Conservation (phyloP, 805 yeast species). For the Dipodascus albidus region DNA sequence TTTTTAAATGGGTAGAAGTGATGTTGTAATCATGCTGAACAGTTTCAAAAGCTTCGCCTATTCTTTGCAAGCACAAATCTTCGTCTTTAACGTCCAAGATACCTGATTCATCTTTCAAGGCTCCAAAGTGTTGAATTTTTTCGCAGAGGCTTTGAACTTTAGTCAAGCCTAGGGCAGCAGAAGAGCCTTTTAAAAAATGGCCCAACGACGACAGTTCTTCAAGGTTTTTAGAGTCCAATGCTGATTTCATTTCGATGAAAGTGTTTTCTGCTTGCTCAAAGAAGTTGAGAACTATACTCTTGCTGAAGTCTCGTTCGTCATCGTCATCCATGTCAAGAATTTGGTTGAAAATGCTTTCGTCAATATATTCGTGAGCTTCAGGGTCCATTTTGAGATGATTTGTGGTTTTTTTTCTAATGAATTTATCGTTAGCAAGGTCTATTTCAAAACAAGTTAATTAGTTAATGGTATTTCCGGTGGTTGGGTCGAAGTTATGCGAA, state of each 20-base stretch:
- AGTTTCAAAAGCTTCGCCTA: constrained; percentile 17
- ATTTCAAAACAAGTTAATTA: too few relatives aligned
- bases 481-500: too few relatives aligned
- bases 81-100: constrained; percentile 20
- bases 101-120: constrained; percentile 31
- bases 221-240: constrained; percentile 34
- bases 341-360: constrained; percentile 83
- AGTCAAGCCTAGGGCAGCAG: constrained; percentile 83
- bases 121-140: constrained; percentile 83
- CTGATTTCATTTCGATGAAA: constrained; percentile 54
- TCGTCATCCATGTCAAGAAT: constrained; percentile 93
- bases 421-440: too few relatives aligned
- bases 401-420: too few relatives aligned
- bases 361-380: constrained; percentile 45
- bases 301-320: constrained; percentile 74
- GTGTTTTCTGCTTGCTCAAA: constrained; percentile 83
- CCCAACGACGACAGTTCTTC: constrained; percentile 63
- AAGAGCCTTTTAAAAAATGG: constrained; percentile 89
- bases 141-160: constrained; percentile 83
- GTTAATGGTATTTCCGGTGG: too few relatives aligned
- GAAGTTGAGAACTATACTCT: constrained; percentile 67
- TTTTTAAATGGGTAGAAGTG: constrained; percentile 5
- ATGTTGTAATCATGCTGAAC: constrained; percentile 27
- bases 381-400: neutral
- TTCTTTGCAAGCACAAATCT: constrained; percentile 24